These are phyloP conservation scores for Talaromyces wortmannii DNA, from an alignment of 495 filamentous ascomycete genomes.

Conservation along the genomic window DNA sequence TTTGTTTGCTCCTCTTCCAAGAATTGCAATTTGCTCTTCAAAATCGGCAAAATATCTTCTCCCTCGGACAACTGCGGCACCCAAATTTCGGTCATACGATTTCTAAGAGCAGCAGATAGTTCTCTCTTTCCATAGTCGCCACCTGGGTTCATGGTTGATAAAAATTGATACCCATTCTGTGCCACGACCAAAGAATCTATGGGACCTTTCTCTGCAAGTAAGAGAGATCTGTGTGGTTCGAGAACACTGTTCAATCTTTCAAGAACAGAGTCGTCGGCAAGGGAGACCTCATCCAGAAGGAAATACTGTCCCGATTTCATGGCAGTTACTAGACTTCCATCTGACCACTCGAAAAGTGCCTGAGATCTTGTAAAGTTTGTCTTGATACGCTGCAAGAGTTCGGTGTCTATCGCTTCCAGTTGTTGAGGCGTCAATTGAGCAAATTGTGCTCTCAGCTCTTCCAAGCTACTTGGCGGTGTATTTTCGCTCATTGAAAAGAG, in stretches of 20 bases:
- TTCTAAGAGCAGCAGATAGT: conserved; percentile 88
- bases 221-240: conserved; percentile 75
- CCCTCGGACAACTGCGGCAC: conserved; percentile 73
- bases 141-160: conserved; percentile 98
- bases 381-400: conserved; percentile 50
- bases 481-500: conserved; percentile 24
- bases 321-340: conserved; percentile 89
- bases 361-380: conserved; percentile 55
- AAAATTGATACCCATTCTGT: conserved; percentile 81
- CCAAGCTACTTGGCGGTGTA: conserved; percentile 25
- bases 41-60: conserved; percentile 83
- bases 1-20: conserved; percentile 33
- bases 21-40: conserved; percentile 64
- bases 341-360: conserved; percentile 92
- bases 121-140: conserved; percentile 98
- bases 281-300: conserved; percentile 93
- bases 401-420: conserved; percentile 34
- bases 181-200: conserved; percentile 72
- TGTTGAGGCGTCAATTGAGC: conserved; percentile 21
- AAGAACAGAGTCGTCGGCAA: conserved; percentile 95
- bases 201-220: conserved; percentile 90
- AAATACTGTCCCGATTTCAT: conserved; percentile 90
- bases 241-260: conserved; percentile 97
- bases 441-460: conserved; percentile 44
- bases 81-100: conserved; percentile 99